A percentile compares a stretch with the other conserved stretches of the same genome.
Evolutionary conservation across 257 asterid genomes (phyloP).

Genomic region (Solanum etuberosum): DNA sequence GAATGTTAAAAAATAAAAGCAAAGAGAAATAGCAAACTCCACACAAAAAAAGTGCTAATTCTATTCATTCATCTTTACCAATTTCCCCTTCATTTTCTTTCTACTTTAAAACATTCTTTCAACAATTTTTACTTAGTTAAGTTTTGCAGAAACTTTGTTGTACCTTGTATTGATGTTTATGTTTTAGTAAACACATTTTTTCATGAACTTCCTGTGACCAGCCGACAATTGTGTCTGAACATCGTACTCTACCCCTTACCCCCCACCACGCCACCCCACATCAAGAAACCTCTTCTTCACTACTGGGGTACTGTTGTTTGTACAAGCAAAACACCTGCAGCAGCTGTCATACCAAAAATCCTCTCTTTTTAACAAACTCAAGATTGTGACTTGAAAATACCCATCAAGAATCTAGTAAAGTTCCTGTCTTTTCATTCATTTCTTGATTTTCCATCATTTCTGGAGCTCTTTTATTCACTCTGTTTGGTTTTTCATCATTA

Average conservation of each 20-base stretch:
- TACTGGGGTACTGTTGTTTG: neutral
- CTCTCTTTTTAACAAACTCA: neutral
- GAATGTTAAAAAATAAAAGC: neutral
- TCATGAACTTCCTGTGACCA: constrained; percentile 60
- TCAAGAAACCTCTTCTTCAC: neutral
- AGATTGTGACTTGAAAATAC: neutral
- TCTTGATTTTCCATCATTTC: neutral
- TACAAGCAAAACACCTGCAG: neutral
- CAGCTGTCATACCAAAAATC: constrained; percentile 4
- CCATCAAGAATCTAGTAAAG: constrained; percentile 3
- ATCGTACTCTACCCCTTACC: constrained; percentile 50
- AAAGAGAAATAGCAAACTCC: neutral
- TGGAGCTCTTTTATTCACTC: neutral
- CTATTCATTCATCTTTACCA: neutral
- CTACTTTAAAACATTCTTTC: neutral
- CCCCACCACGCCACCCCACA: constrained; percentile 11
- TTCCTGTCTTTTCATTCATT: neutral
- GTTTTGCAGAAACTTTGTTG: neutral
- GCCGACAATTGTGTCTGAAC: constrained; percentile 81
- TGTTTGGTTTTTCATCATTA: neutral
- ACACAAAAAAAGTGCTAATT: neutral
- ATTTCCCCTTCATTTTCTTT: neutral
- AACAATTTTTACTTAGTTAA: neutral
- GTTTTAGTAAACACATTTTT: neutral
- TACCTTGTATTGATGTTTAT: constrained; percentile 1